A percentile compares a stretch with the other conserved stretches of the same genome.
These are phyloP conservation scores for Globisporangium canariense DNA, from an alignment of 352 stramenopile genomes.

Conservation along the genomic window DNA sequence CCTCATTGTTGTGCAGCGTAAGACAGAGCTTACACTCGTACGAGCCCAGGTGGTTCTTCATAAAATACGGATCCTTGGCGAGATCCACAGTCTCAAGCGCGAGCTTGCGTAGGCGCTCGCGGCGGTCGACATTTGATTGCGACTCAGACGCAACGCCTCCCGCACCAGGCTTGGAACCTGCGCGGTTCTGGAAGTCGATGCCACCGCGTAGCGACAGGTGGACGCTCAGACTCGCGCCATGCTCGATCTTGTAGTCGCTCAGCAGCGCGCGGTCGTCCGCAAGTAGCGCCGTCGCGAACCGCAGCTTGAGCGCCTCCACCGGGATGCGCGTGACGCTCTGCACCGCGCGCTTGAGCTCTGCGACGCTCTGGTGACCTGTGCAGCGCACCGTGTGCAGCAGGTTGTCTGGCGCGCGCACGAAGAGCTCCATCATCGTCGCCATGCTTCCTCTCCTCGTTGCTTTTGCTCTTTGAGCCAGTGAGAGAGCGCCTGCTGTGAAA, in stretches of 20 bases:
- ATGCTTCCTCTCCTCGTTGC: neutral
- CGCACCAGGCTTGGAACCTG: constrained; percentile 74
- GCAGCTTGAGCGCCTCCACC: constrained; percentile 17
- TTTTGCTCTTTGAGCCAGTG: neutral
- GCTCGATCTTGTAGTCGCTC: constrained; percentile 16
- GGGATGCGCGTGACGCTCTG: constrained; percentile 20
- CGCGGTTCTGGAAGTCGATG: constrained; percentile 88
- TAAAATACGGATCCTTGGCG: constrained; percentile 99
- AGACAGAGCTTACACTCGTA: constrained; percentile 99
- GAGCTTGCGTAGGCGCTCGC: constrained; percentile 95
- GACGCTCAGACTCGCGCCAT: constrained; percentile 19
- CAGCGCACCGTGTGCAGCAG: constrained; percentile 19
- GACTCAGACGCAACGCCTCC: constrained; percentile 76
- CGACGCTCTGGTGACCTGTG: constrained; percentile 10
- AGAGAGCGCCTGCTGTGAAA: too few species aligned
- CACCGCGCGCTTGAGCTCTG: constrained; percentile 20
- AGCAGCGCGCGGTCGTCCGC: constrained; percentile 20
- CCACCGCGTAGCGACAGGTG: constrained; percentile 20
- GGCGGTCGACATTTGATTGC: constrained; percentile 90
- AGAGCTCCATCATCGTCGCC: constrained; percentile 29
- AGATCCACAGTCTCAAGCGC: constrained; percentile 99
- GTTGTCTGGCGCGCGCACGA: constrained; percentile 21
- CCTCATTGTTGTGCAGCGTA: constrained; percentile 98
- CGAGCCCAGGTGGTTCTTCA: constrained; percentile 98
- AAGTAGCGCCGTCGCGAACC: constrained; percentile 22